Evolutionary conservation across 2,329 filamentous ascomycete genomes (phyloP).

Genomic region (Colletotrichum magnum): DNA sequence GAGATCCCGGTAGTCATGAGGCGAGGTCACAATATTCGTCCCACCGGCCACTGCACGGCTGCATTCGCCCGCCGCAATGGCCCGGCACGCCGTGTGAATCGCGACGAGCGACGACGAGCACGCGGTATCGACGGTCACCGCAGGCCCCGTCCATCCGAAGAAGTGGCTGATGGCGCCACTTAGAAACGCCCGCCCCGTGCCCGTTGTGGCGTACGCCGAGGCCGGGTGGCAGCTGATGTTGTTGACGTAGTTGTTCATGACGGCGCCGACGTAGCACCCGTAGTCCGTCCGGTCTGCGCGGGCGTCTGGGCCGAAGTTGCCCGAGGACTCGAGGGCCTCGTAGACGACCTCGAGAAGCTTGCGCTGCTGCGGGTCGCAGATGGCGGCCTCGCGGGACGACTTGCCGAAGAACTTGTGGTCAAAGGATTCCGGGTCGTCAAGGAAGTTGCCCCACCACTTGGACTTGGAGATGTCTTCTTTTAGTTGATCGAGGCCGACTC

Average conservation of each 20-base stretch:
- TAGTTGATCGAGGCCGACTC: conserved; percentile 7
- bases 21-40: conserved; percentile 50
- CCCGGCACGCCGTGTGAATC: conserved; percentile 48
- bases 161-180: conserved; percentile 51
- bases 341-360: conserved; percentile 56
- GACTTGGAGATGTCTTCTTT: not conserved
- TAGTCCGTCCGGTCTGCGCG: conserved; percentile 42
- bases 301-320: conserved; percentile 45
- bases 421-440: conserved; percentile 46
- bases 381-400: conserved; percentile 50
- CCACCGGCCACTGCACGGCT: conserved; percentile 55
- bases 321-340: conserved; percentile 52
- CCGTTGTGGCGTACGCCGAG: conserved; percentile 43
- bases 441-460: conserved; percentile 43
- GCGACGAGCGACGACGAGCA: conserved; percentile 55
- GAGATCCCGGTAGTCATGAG: conserved; percentile 43
- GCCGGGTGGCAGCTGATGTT: conserved; percentile 49
- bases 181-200: conserved; percentile 50
- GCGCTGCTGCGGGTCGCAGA: conserved; percentile 58
- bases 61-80: conserved; percentile 51
- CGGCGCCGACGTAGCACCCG: conserved; percentile 53
- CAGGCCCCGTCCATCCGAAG: conserved; percentile 54
- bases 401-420: conserved; percentile 59
- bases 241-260: conserved; percentile 55
- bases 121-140: conserved; percentile 53